Evolutionary conservation across 75 land plant genomes (phyloP).

Genomic region (Picea sitchensis): DNA sequence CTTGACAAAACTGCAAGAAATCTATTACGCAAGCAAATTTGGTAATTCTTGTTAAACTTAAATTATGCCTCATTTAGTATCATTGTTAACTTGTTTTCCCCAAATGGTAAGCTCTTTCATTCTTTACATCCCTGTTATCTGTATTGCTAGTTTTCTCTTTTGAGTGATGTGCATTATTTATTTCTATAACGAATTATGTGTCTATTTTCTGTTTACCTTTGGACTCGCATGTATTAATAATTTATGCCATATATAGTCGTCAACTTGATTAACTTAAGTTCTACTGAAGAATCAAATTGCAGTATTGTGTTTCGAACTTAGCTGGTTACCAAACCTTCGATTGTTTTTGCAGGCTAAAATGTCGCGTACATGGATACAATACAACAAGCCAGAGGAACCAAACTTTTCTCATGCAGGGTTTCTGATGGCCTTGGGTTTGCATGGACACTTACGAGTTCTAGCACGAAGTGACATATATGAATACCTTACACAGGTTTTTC

Average conservation of each 20-base stretch:
- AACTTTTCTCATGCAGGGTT: slow-evolving; percentile 88
- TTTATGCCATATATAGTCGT: background rate
- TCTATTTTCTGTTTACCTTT: slow-evolving; percentile 2
- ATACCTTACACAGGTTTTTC: slow-evolving; percentile 75
- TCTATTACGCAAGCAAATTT: background rate
- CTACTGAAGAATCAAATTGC: background rate
- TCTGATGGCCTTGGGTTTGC: slow-evolving; percentile 89
- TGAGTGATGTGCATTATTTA: background rate
- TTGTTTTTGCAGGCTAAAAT: slow-evolving; percentile 67
- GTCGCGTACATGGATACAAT: slow-evolving; percentile 95
- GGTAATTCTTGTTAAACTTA: background rate
- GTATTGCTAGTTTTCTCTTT: background rate
- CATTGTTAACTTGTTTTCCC: background rate
- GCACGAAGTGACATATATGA: slow-evolving; percentile 71
- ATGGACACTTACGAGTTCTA: slow-evolving; percentile 84
- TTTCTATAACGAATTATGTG: background rate
- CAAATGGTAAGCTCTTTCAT: background rate
- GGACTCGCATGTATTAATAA: background rate
- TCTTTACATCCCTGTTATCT: background rate
- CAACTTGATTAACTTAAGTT: background rate
- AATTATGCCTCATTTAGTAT: background rate
- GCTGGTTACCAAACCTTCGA: background rate
- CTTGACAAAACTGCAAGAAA: background rate
- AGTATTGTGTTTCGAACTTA: background rate
- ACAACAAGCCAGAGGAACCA: slow-evolving; percentile 91